phyloP scores from a whole-genome alignment of 257 asterid genomes.

The Forsythia suspensa region DNA sequence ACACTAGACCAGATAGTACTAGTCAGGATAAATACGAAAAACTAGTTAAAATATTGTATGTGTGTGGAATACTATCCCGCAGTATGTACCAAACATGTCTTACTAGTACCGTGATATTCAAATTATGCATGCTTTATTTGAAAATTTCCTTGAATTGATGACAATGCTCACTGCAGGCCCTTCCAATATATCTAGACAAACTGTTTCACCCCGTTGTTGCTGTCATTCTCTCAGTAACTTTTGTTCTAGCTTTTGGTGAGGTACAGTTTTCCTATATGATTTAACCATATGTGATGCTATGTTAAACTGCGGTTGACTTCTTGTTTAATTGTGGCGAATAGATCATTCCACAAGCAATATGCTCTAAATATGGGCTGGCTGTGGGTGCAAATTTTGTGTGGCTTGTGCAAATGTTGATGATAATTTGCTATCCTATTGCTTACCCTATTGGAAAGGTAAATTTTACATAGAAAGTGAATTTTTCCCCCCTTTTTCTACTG shows the following conservation, averaged over 20 bases:
- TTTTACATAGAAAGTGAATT: not conserved
- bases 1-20: too few relatives aligned
- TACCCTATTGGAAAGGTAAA: slow-evolving; percentile 92
- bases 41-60: not conserved
- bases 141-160: not conserved
- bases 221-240: slow-evolving; percentile 92
- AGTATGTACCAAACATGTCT: not conserved
- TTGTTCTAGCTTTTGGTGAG: slow-evolving; percentile 97
- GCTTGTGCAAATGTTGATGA: slow-evolving; percentile 92
- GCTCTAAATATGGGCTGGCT: slow-evolving; percentile 93
- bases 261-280: slow-evolving; percentile 35
- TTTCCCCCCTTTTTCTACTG: not conserved
- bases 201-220: slow-evolving; percentile 90
- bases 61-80: not conserved
- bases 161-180: slow-evolving; percentile 61
- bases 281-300: not conserved
- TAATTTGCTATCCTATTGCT: slow-evolving; percentile 80
- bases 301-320: slow-evolving; percentile 18
- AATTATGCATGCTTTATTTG: not conserved
- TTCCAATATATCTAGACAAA: slow-evolving; percentile 88
- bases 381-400: slow-evolving; percentile 92
- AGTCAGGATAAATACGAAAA: not conserved
- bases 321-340: slow-evolving; percentile 28
- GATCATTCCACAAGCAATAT: slow-evolving; percentile 95
- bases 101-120: not conserved